Base-by-base conservation (phyloP, 2,329 filamentous ascomycete genomes). In the Fusarium devonianum region DNA sequence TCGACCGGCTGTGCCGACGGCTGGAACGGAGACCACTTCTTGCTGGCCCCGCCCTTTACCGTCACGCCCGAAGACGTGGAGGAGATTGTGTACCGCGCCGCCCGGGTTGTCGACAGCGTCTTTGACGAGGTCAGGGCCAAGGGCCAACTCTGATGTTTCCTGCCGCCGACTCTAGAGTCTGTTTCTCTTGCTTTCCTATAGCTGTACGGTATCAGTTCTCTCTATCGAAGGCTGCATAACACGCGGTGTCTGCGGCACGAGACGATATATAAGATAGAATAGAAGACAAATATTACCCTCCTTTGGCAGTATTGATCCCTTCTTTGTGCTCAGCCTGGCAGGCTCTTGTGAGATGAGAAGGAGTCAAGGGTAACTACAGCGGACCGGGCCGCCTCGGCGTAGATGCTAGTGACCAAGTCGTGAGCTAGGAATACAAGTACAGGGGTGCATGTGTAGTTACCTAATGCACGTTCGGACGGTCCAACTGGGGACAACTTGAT, bases 71-170 rank as follows among this genome's bases (percentile, higher is more conserved):
- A 21, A 6, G 34, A 36, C 7, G 34, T 36, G 2, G 34, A 36
- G 34, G 34, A 36, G 34, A 36, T 36, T 36, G 34, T 36, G 12
- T 36, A 36, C 34, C 34, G 34, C 34, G 19, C 34, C n/a, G 34
- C 21, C 34, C 34, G 34, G 3, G 34, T 36, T 36, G 34, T 36
- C 19, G 34, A 36, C 34, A 36, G 34, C 34, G 34, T 36, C 34
- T 36, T 36, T 5, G 34, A 36, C 19, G 34, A 36, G 34, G 4
- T 36, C 11, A 2, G 34, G 11, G 34, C 34, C 34, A 36, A 36
- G 34, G 19, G 19, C 6, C 34, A 36, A 14, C 5, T 36, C 4
- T 36, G 34, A 36, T 23, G 19, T 26, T 26, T 26, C 8, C 4
- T 11, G 7, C 22, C 22, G 22, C 22, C 8, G 4, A n/a, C 4